These are phyloP conservation scores for Silene conica DNA, from an alignment of 148 eudicot species.

Conservation along the genomic window DNA sequence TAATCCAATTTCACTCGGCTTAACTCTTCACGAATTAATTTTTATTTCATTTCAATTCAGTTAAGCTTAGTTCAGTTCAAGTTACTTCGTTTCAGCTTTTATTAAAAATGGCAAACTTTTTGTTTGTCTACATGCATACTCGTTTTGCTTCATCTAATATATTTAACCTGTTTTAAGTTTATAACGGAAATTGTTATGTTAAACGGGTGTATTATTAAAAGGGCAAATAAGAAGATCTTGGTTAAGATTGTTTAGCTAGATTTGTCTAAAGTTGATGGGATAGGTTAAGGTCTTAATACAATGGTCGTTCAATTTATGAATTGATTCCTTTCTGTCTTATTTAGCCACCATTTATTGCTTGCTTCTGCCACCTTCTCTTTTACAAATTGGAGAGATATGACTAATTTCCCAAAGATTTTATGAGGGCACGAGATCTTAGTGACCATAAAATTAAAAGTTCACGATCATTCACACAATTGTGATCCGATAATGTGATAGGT, in stretches of 20 bases:
- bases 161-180: no score
- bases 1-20: no score
- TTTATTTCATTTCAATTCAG: no score
- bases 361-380: conserved; percentile 16
- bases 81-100: no score
- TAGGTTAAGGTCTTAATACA: conserved; percentile 24
- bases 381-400: conserved; percentile 9
- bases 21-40: no score
- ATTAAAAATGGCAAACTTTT: no score
- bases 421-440: neutral
- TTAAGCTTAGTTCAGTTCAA: no score
- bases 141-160: no score
- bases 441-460: conserved; percentile 3
- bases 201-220: no score
- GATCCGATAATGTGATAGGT: neutral
- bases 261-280: conserved; percentile 30
- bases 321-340: conserved; percentile 21
- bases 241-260: conserved; percentile 18
- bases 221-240: conserved; percentile 14
- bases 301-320: conserved; percentile 17
- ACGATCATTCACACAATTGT: neutral
- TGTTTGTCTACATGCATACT: no score
- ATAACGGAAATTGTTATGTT: no score
- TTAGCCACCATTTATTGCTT: conserved; percentile 24
- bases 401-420: conserved; percentile 25